These are phyloP conservation scores for Brassica rapa DNA, from an alignment of 345 rosid genomes.

Conservation along the genomic window DNA sequence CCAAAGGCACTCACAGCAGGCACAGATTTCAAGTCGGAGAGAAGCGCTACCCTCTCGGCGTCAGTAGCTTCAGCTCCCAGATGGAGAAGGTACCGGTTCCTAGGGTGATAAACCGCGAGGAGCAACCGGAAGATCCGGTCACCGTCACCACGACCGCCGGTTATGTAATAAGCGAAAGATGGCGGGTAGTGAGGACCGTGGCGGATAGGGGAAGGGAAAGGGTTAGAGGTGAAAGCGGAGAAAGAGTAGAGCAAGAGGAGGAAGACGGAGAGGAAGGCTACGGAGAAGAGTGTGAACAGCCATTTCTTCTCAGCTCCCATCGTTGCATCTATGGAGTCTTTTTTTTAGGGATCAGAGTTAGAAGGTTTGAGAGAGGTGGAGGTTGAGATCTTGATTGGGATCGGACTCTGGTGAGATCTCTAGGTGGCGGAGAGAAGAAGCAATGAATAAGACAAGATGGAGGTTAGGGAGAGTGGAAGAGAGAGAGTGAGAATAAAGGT, in stretches of 20 bases:
- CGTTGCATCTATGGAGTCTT: conserved; percentile 36
- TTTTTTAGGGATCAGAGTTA: neutral
- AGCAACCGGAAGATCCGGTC: conserved; percentile 77
- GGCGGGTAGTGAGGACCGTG: conserved; percentile 90
- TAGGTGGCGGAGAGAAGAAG: neutral
- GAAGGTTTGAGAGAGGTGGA: neutral
- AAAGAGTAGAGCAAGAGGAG: conserved; percentile 76
- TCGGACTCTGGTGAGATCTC: conserved; percentile 34
- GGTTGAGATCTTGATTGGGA: conserved; percentile 29
- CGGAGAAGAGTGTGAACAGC: conserved; percentile 83
- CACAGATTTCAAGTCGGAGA: conserved; percentile 63
- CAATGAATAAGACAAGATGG: conserved; percentile 17
- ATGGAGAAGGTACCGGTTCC: conserved; percentile 89
- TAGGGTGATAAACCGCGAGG: conserved; percentile 92
- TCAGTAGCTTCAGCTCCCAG: conserved; percentile 78
- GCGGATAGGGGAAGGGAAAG: conserved; percentile 67
- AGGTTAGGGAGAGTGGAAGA: conserved; percentile 2
- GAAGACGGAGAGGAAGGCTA: conserved; percentile 65
- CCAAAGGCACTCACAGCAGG: conserved; percentile 72
- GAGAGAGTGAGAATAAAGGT: conserved; percentile 14
- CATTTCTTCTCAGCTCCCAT: conserved; percentile 99
- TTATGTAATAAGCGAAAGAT: conserved; percentile 84
- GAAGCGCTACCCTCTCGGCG: conserved; percentile 64
- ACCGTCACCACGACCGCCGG: conserved; percentile 71
- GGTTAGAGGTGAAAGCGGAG: conserved; percentile 68